Percentiles rank a stretch among this genome's conserved stretches.
Conservation (phyloP, 129 eudicot genomes). For the Ambrosia artemisiifolia region DNA sequence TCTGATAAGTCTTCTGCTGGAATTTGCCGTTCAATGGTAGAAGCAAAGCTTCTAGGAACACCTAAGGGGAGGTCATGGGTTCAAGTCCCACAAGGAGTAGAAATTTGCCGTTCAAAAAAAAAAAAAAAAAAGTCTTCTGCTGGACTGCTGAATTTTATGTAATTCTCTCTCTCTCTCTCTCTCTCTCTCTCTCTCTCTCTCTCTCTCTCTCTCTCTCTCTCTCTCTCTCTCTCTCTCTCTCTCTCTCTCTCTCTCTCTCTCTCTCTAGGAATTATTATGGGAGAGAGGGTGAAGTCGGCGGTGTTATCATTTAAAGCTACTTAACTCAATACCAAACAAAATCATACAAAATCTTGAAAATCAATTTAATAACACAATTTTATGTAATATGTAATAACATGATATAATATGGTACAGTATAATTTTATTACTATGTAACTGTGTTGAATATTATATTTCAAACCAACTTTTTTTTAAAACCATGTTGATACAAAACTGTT, state of each 20-base stretch:
- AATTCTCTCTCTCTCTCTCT: background rate
- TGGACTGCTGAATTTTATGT: background rate
- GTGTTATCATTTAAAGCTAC: conserved; percentile 11
- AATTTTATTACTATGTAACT: no score
- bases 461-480: no score
- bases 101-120: no score
- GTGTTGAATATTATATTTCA: no score
- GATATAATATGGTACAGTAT: background rate
- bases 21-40: no score
- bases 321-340: conserved; percentile 14
- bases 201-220: background rate
- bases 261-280: background rate
- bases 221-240: background rate
- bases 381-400: no score
- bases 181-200: background rate
- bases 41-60: no score
- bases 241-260: background rate
- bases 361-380: background rate
- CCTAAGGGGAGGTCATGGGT: no score
- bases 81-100: no score
- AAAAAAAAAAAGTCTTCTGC: background rate
- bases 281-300: conserved; percentile 7
- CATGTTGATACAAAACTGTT: no score
- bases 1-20: background rate
- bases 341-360: background rate